Conservation (phyloP, 225 moss, liverwort and hornwort species). For the Polytrichum commune region DNA sequence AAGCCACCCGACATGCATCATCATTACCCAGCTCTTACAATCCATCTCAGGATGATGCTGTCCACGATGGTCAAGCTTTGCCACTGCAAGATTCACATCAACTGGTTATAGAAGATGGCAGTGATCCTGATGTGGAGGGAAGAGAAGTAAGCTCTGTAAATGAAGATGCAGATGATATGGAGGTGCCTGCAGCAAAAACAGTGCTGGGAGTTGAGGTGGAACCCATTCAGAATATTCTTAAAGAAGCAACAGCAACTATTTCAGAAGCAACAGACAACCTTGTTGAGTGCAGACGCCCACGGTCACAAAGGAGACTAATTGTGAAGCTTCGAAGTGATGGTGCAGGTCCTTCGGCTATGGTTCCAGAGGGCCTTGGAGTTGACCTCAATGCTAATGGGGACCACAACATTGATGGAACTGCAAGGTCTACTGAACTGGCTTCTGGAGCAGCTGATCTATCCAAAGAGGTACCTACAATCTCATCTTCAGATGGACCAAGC, state of each 20-base stretch:
- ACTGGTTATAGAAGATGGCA: conserved; percentile 12
- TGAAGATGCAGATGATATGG: conserved; percentile 20
- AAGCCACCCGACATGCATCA: conserved; percentile 52
- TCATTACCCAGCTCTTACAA: conserved; percentile 37
- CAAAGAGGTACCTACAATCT: conserved; percentile 10
- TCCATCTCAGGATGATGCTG: conserved; percentile 30
- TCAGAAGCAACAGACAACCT: conserved; percentile 30
- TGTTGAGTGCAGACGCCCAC: conserved; percentile 55
- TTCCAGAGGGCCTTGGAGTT: conserved; percentile 21
- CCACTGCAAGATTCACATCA: conserved; percentile 3
- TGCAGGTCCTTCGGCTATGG: conserved; percentile 14
- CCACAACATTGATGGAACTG: not conserved
- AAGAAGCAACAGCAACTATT: conserved; percentile 7
- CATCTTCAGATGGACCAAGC: conserved; percentile 7
- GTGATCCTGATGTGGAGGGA: conserved; percentile 21
- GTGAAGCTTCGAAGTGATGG: conserved; percentile 37
- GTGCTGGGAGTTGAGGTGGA: not conserved
- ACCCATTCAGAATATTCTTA: not conserved
- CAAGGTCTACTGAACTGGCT: not conserved
- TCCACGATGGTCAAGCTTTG: conserved; percentile 4
- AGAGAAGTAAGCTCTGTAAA: conserved; percentile 34
- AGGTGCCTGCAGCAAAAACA: not conserved
- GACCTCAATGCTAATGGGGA: conserved; percentile 25
- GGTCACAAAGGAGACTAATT: conserved; percentile 51
- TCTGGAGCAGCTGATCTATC: conserved; percentile 11